Evolutionary conservation across 2,329 filamentous ascomycete species (phyloP).

Genomic region (Diaporthe batatas): DNA sequence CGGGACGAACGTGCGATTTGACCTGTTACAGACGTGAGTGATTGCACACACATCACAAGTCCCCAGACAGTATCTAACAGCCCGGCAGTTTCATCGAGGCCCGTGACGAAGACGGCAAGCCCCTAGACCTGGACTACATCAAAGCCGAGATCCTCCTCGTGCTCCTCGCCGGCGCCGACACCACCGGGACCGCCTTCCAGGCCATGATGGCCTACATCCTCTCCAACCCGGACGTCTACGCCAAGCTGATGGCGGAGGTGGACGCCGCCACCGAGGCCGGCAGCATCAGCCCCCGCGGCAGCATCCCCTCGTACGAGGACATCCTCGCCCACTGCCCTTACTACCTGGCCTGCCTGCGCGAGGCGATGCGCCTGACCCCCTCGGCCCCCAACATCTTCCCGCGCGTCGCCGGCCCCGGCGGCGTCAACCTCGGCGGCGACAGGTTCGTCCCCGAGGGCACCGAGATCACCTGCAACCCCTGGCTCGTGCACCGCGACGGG

Average conservation of each 20-base stretch:
- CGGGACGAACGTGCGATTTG: conserved; percentile 58
- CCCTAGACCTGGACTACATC: conserved; percentile 63
- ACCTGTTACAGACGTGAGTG: conserved; percentile 64
- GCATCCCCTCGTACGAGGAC: conserved; percentile 49
- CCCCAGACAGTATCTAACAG: neutral
- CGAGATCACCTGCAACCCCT: conserved; percentile 51
- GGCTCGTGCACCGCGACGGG: conserved; percentile 73
- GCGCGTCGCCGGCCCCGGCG: conserved; percentile 53
- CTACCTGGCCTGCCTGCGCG: conserved; percentile 64
- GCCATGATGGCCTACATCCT: conserved; percentile 56
- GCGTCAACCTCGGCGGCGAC: conserved; percentile 47
- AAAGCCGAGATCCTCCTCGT: conserved; percentile 66
- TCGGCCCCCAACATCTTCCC: conserved; percentile 66
- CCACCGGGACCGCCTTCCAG: conserved; percentile 32
- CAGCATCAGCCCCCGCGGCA: conserved; percentile 46
- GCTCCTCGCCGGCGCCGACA: conserved; percentile 42
- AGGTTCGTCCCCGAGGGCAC: conserved; percentile 40
- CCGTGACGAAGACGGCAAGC: conserved; percentile 58
- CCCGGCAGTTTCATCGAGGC: conserved; percentile 53
- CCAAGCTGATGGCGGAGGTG: conserved; percentile 62
- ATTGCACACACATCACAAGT: accelerated
- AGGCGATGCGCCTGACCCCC: conserved; percentile 64
- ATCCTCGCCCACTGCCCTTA: conserved; percentile 59
- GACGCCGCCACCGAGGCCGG: conserved; percentile 53
- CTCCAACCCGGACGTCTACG: conserved; percentile 55